These are phyloP conservation scores for Suillus plorans DNA, from an alignment of 768 basidiomycete genomes.

Conservation along the genomic window DNA sequence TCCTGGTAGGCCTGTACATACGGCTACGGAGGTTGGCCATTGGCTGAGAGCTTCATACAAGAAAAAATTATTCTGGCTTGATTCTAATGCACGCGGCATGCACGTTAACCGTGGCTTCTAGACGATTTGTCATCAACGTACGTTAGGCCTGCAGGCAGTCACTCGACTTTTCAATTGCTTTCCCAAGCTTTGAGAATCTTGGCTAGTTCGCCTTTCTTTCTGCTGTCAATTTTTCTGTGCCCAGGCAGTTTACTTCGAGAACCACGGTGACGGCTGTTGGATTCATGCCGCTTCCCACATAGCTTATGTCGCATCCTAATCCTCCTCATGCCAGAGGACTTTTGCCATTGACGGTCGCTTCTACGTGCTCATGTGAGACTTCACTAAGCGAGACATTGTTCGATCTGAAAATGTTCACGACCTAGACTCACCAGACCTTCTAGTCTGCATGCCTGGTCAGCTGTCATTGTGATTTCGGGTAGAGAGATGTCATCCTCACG, in stretches of 20 bases:
- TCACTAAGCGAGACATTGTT: neutral
- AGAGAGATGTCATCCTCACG: neutral
- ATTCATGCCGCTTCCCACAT: neutral
- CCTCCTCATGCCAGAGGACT: neutral
- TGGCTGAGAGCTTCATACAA: too few relatives aligned
- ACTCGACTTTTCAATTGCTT: neutral
- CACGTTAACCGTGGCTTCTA: too few relatives aligned
- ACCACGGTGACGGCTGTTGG: neutral
- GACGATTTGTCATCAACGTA: too few relatives aligned
- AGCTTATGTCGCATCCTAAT: neutral
- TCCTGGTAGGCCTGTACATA: neutral
- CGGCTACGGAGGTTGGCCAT: too few relatives aligned
- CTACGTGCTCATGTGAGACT: neutral
- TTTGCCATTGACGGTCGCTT: neutral
- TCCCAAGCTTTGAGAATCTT: neutral
- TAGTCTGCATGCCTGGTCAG: neutral
- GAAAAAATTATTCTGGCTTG: neutral
- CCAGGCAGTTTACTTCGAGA: neutral
- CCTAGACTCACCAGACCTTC: neutral
- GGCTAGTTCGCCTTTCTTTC: neutral
- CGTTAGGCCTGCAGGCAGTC: too few relatives aligned
- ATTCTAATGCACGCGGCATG: too few relatives aligned
- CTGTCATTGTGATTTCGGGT: neutral
- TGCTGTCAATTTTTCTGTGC: neutral
- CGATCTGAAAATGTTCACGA: neutral